Evolutionary conservation across 1,284 basidiomycete genomes (phyloP).

Genomic region (Naganishia sp.): DNA sequence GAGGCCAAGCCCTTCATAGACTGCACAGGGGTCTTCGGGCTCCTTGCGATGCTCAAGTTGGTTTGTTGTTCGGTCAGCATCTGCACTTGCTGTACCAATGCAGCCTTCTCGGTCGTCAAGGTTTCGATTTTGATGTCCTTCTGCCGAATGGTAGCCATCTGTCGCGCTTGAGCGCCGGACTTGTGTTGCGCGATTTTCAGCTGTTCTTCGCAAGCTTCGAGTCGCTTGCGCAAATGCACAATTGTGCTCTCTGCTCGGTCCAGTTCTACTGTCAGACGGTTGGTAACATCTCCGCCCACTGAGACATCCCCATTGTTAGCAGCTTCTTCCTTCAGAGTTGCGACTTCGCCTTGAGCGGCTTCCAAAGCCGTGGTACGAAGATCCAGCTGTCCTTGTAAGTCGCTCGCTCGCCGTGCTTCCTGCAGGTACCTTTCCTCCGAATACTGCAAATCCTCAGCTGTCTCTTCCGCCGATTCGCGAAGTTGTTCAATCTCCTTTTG

Average conservation of each 20-base stretch:
- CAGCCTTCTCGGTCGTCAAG: constrained; percentile 33
- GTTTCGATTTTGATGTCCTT: constrained; percentile 43
- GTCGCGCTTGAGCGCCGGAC: constrained; percentile 4
- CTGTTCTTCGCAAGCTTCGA: constrained; percentile 16
- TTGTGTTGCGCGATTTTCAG: constrained; percentile 8
- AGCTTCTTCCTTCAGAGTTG: constrained; percentile 4
- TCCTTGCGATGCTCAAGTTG: constrained; percentile 3
- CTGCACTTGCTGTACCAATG: constrained; percentile 37
- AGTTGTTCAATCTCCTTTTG: constrained; percentile 11
- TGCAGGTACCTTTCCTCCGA: constrained; percentile 12
- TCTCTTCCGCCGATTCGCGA: constrained; percentile 2
- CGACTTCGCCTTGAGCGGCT: constrained; percentile 15
- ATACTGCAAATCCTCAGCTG: constrained; percentile 1
- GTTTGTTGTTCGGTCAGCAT: constrained; percentile 43
- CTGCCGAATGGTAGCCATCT: constrained; percentile 33
- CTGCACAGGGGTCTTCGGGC: constrained; percentile 12
- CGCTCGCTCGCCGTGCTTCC: constrained; percentile 1
- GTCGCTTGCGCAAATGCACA: constrained; percentile 24
- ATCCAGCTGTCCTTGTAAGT: constrained; percentile 18
- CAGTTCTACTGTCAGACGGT: constrained; percentile 8
- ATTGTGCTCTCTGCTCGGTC: constrained; percentile 20
- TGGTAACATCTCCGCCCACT: neutral
- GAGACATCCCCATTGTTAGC: neutral
- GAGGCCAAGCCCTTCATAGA: neutral
- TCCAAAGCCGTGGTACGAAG: neutral